Evolutionary conservation across 805 yeast genomes (phyloP), one percentile per base, ranked within the genome.

Genomic region (Ogataea kodamae): DNA sequence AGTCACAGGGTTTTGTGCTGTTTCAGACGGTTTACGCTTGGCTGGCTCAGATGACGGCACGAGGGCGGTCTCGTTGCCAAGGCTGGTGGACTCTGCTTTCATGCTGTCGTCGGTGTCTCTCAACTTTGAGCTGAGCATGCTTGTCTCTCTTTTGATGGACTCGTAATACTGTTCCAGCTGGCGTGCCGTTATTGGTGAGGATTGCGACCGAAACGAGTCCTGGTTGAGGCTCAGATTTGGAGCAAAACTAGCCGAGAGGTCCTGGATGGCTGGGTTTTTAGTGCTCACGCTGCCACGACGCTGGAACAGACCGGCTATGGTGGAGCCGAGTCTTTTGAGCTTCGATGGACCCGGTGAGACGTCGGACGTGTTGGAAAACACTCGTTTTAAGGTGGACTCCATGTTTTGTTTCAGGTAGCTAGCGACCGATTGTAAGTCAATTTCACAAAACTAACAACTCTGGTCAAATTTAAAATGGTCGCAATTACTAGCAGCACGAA

Each of bases 141-240:
- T 39, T 22, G 50, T 51, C 32, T 46, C 55, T 16, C 35, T 35
- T 23, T 50, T 52, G 21, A 56, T 40, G 11, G 52, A 39, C 28
- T 48, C 48, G 28, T 56, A 56, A 33, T 51, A 52, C 9, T 48
- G 50, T 9, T 48, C 42, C 3, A 56, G 40, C 30, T 54, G 57
- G 18, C 44, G 46, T 5, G 55, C 59, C 5, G 57, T 54, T 13
- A 55, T 33, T 5, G 48, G 43, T 9, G 39, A 30, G 11, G 38
- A 22, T 20, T 31, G 37, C 10, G 37, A 35, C 13, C 38, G 29
- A 22, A 35, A 35, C 15, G 38, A 35, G 38, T 28, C 38, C 22
- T 18, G 18, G 25, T 29, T 35, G 19, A 28, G 23, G 15, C 28
- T 28, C n/a, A 25, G 25, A 12, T 25, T 25, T 12, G 23, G 23